Evolutionary conservation across 306 rosid genomes (phyloP).

Genomic region (Bauhinia variegata): DNA sequence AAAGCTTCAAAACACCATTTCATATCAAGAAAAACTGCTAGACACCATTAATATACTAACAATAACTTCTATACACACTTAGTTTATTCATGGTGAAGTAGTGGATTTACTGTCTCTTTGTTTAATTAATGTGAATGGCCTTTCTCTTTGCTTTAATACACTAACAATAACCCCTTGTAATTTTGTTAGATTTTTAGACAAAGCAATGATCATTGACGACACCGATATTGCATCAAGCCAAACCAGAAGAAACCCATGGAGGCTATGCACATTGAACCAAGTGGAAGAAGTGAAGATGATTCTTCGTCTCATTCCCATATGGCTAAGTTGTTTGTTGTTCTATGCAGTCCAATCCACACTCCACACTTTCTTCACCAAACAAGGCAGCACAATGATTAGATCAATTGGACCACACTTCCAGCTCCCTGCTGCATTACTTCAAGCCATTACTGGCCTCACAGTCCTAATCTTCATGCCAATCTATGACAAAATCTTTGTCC

Average conservation of each 20-base stretch:
- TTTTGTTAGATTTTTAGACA: slow-evolving; percentile 39
- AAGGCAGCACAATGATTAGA: slow-evolving; percentile 47
- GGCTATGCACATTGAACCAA: slow-evolving; percentile 43
- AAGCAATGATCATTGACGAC: slow-evolving; percentile 43
- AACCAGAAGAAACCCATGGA: slow-evolving; percentile 40
- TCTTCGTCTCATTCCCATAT: slow-evolving; percentile 44
- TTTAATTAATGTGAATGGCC: too few species aligned
- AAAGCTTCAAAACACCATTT: too few species aligned
- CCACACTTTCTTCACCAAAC: slow-evolving; percentile 49
- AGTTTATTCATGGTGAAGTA: too few species aligned
- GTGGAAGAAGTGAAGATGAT: slow-evolving; percentile 54
- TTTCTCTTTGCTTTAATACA: too few species aligned
- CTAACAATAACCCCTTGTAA: too few species aligned
- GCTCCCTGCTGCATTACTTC: slow-evolving; percentile 48
- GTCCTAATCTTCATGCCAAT: slow-evolving; percentile 41
- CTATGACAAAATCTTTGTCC: slow-evolving; percentile 46
- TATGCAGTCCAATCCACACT: slow-evolving; percentile 37
- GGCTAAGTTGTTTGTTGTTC: slow-evolving; percentile 45
- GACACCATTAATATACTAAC: too few species aligned
- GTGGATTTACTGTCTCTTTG: too few species aligned
- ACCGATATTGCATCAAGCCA: slow-evolving; percentile 18
- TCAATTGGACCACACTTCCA: slow-evolving; percentile 40
- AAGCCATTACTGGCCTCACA: slow-evolving; percentile 30
- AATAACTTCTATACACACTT: too few species aligned
- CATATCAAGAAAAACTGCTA: too few species aligned